phyloP scores from a whole-genome alignment of 139 green algal genomes.

The Chlamydomonas sp. region DNA sequence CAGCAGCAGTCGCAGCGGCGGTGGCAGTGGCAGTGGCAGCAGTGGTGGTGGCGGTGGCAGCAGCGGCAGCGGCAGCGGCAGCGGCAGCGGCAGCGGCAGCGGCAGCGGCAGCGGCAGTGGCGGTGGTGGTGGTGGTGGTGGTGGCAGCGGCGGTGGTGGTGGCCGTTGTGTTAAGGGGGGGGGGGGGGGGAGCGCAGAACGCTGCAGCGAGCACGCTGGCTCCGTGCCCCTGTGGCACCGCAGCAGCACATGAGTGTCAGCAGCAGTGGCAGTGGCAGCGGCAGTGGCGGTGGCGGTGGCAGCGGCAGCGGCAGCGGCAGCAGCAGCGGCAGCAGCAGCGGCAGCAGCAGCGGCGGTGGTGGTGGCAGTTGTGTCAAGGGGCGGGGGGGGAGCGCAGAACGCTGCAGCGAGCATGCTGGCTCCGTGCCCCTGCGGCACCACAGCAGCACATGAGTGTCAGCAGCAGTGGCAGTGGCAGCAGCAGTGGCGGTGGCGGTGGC shows the following conservation, averaged over 20 bases:
- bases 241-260: not conserved
- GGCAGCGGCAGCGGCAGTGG: not conserved
- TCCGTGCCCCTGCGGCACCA: slow-evolving; percentile 28
- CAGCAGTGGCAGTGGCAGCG: no score
- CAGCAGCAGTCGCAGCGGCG: not conserved
- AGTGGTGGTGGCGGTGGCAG: not conserved
- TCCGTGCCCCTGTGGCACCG: slow-evolving; percentile 28
- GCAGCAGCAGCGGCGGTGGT: no score
- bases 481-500: not conserved
- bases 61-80: not conserved
- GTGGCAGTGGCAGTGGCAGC: not conserved
- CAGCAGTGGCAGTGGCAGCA: not conserved
- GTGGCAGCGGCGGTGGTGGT: not conserved
- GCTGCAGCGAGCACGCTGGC: slow-evolving; percentile 20
- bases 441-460: not conserved
- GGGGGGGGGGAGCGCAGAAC: slow-evolving; percentile 24
- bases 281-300: no score
- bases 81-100: not conserved
- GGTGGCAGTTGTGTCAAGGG: no score
- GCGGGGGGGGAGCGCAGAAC: slow-evolving; percentile 24
- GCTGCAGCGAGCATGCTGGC: slow-evolving; percentile 19
- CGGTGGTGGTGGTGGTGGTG: not conserved
- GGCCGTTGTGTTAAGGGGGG: slow-evolving; percentile 25
- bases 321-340: no score
- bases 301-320: no score